Percentiles rank a stretch among this genome's conserved stretches.
Conservation (phyloP, 2,329 filamentous ascomycete genomes). For the Alternaria incomplexa region DNA sequence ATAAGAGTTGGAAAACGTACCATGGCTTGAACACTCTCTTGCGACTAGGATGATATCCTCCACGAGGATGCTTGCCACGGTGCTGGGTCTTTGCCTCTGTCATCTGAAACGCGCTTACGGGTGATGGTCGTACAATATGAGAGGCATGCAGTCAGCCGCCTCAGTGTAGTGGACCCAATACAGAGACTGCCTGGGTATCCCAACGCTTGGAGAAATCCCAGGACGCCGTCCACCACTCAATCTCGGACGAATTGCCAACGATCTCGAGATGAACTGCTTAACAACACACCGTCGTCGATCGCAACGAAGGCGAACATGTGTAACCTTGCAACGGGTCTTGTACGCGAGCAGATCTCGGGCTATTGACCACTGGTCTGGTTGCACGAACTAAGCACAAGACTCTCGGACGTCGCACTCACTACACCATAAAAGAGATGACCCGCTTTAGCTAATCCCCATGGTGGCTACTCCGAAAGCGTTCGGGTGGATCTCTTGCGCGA, state of each 20-base stretch:
- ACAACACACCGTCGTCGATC: background rate
- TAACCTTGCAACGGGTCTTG: conserved; percentile 26
- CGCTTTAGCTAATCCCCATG: conserved; percentile 26
- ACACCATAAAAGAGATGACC: conserved; percentile 34
- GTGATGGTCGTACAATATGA: conserved; percentile 10
- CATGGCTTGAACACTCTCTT: conserved; percentile 7
- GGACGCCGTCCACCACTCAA: background rate
- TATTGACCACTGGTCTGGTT: conserved; percentile 27
- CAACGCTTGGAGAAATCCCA: background rate
- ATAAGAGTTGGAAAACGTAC: conserved; percentile 4
- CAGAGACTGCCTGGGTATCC: background rate
- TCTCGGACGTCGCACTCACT: conserved; percentile 44
- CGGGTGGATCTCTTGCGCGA: conserved; percentile 1
- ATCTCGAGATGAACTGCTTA: background rate
- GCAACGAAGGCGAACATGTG: conserved; percentile 22
- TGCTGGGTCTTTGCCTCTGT: conserved; percentile 30
- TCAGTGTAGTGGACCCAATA: background rate
- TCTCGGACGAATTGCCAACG: background rate
- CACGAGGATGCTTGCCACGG: conserved; percentile 36
- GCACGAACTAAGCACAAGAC: conserved; percentile 35
- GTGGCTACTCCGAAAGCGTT: background rate
- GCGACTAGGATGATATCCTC: conserved; percentile 1
- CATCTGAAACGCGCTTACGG: conserved; percentile 37
- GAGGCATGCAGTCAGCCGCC: conserved; percentile 9
- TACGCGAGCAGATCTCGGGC: conserved; percentile 19